A percentile compares a stretch with the other conserved stretches of the same genome.
Conservation (phyloP, 495 filamentous ascomycete species). For the Penicillium ochrochloron region DNA sequence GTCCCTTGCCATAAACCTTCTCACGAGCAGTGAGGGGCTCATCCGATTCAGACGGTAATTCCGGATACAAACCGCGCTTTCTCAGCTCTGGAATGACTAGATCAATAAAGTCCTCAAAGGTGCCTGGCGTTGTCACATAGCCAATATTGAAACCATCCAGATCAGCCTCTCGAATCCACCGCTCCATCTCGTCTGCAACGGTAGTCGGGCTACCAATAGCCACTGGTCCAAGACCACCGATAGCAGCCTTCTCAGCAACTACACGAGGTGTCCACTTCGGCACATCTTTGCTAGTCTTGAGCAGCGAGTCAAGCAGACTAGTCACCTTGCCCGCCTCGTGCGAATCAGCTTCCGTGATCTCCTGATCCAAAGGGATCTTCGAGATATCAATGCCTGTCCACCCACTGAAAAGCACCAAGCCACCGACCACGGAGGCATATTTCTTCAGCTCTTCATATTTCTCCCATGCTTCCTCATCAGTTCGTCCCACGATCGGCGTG, state of each 20-base stretch:
- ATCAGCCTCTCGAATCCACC: slow-evolving; percentile 61
- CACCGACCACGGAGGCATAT: slow-evolving; percentile 59
- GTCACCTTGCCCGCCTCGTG: slow-evolving; percentile 57
- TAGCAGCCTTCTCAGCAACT: slow-evolving; percentile 60
- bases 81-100: slow-evolving; percentile 63
- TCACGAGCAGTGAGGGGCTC: slow-evolving; percentile 60
- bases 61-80: slow-evolving; percentile 53
- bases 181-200: slow-evolving; percentile 63
- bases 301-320: slow-evolving; percentile 55
- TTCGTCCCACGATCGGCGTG: slow-evolving; percentile 59
- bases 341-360: slow-evolving; percentile 56
- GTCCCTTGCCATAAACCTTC: slow-evolving; percentile 63
- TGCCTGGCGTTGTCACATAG: slow-evolving; percentile 60
- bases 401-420: slow-evolving; percentile 61
- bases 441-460: slow-evolving; percentile 58
- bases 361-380: slow-evolving; percentile 59
- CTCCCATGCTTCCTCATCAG: slow-evolving; percentile 58
- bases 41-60: slow-evolving; percentile 34
- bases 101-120: slow-evolving; percentile 67
- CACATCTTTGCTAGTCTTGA: slow-evolving; percentile 52
- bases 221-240: slow-evolving; percentile 60
- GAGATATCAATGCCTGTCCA: slow-evolving; percentile 68
- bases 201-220: slow-evolving; percentile 56
- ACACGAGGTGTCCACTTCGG: slow-evolving; percentile 56
- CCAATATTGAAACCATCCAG: slow-evolving; percentile 66